Evolutionary conservation across 139 green algal species (phyloP).

Genomic region (Tetradesmus obliquus): DNA sequence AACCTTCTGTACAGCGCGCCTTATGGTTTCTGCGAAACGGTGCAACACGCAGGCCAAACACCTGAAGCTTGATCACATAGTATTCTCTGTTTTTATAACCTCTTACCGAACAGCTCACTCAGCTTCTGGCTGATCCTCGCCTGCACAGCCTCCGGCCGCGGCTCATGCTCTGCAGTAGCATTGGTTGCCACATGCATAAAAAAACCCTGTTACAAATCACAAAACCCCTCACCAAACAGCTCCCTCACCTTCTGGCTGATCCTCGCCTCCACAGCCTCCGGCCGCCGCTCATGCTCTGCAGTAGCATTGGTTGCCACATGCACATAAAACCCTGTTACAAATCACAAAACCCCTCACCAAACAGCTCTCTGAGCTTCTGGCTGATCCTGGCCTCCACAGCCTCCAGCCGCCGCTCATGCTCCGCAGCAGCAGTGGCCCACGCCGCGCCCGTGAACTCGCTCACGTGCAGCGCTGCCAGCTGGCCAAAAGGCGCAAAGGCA

Average conservation of each 20-base stretch:
- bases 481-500: conserved; percentile 54
- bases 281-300: neutral
- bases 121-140: too few relatives aligned
- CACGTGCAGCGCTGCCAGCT: conserved; percentile 65
- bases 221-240: conserved; percentile 56
- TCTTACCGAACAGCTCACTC: conserved; percentile 56
- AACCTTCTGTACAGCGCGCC: too few relatives aligned
- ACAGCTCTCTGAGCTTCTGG: conserved; percentile 76
- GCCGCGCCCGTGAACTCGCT: conserved; percentile 63
- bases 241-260: conserved; percentile 77
- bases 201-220: neutral
- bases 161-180: neutral
- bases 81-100: neutral
- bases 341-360: conserved; percentile 51
- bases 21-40: too few relatives aligned
- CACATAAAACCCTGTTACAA: neutral
- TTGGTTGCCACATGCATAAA: neutral
- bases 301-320: neutral
- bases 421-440: conserved; percentile 68
- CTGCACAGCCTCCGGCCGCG: neutral
- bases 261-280: conserved; percentile 57
- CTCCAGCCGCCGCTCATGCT: conserved; percentile 70
- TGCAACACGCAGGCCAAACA: too few relatives aligned
- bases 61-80: neutral
- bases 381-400: conserved; percentile 74